Conservation (phyloP, 306 rosid genomes). For the Phaseolus lunatus region DNA sequence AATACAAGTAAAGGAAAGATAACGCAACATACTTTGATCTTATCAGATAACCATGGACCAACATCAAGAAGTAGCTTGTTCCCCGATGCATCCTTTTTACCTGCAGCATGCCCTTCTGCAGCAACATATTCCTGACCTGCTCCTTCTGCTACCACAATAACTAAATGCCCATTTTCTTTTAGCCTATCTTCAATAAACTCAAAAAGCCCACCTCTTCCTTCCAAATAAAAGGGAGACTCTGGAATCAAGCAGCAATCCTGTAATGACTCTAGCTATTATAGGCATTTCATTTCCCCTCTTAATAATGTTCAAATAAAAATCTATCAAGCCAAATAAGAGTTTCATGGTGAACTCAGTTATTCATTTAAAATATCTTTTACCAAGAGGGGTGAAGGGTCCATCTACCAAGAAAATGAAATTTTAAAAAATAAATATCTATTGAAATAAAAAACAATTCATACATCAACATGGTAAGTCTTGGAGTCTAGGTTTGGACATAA, state of each 20-base stretch:
- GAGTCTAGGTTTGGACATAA: no score
- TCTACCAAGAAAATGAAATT: conserved; percentile 9
- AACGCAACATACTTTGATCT: conserved; percentile 69
- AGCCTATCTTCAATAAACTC: conserved; percentile 79
- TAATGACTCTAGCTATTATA: conserved; percentile 54
- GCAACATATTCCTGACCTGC: conserved; percentile 89
- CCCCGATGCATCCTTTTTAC: conserved; percentile 87
- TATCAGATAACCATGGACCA: conserved; percentile 85
- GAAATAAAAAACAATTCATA: neutral
- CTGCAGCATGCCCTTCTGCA: conserved; percentile 55
- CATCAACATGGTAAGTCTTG: neutral
- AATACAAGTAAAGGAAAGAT: conserved; percentile 32
- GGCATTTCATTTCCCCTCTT: conserved; percentile 34
- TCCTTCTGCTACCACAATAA: conserved; percentile 96
- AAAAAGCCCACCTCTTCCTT: conserved; percentile 89
- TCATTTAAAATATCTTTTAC: conserved; percentile 1
- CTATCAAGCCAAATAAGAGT: conserved; percentile 13
- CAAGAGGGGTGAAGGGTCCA: neutral
- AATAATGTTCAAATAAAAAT: conserved; percentile 24
- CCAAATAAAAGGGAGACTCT: conserved; percentile 93
- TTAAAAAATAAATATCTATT: neutral
- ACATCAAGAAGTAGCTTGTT: conserved; percentile 83
- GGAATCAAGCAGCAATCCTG: conserved; percentile 99
- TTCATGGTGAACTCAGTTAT: neutral
- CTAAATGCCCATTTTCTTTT: conserved; percentile 91